Percentiles rank a stretch among this genome's conserved stretches.
Evolutionary conservation across 495 filamentous ascomycete species (phyloP).

Genomic region (Tuber brumale): DNA sequence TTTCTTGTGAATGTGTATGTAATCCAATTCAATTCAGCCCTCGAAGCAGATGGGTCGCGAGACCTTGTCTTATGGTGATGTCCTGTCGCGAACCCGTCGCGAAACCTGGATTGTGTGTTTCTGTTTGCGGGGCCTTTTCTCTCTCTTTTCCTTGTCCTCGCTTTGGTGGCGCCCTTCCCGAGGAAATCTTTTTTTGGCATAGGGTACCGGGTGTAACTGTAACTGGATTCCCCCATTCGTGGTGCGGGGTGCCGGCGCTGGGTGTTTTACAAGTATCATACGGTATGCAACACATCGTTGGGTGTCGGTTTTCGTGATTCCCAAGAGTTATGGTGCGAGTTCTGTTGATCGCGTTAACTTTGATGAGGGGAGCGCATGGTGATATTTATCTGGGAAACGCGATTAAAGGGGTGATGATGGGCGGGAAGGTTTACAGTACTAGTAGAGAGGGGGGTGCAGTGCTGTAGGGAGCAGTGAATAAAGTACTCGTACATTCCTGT

Average conservation of each 20-base stretch:
- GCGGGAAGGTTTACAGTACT: not conserved
- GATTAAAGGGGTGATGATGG: not conserved
- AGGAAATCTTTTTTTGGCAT: conserved; percentile 1
- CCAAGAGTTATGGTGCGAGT: not conserved
- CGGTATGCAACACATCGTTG: not conserved
- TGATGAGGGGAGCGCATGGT: not conserved
- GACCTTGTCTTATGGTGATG: not conserved
- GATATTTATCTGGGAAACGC: not conserved
- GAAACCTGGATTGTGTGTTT: not conserved
- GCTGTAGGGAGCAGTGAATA: not conserved
- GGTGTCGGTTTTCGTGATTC: not conserved
- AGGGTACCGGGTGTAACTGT: not conserved
- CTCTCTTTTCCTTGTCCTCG: conserved; percentile 4
- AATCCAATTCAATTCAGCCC: not conserved
- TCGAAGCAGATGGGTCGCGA: not conserved
- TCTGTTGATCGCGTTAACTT: not conserved
- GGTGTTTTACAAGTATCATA: too few species aligned
- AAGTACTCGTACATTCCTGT: not conserved
- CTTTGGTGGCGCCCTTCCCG: conserved; percentile 9
- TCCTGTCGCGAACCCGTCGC: not conserved
- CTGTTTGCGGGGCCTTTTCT: conserved; percentile 12
- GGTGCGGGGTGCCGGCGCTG: conserved; percentile 29
- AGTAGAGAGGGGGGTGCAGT: not conserved
- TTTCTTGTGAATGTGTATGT: not conserved
- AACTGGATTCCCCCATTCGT: conserved; percentile 15